Percentiles rank a stretch among this genome's conserved stretches.
Conservation (phyloP, 768 basidiomycete species). For the Pleurotus pulmonarius region DNA sequence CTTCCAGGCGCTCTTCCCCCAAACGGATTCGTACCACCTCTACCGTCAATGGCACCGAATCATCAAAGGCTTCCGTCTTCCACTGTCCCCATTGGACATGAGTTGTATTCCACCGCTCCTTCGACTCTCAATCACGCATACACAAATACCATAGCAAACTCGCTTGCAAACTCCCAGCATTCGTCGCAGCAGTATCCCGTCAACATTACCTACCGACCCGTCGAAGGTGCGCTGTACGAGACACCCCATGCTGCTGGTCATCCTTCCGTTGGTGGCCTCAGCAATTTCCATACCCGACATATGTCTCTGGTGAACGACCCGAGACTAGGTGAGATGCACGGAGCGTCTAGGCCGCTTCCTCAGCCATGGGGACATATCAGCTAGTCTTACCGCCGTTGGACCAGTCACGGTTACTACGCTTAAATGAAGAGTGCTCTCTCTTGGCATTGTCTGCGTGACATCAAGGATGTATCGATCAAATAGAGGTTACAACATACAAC, state of each 20-base stretch:
- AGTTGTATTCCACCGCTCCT: constrained; percentile 16
- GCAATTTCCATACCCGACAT: constrained; percentile 22
- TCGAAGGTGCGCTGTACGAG: constrained; percentile 15
- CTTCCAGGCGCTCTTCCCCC: constrained; percentile 15
- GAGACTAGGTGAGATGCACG: constrained; percentile 15
- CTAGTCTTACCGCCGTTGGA: background rate
- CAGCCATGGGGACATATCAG: constrained; percentile 29
- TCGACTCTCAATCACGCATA: constrained; percentile 25
- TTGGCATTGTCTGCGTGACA: background rate
- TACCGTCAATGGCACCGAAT: constrained; percentile 4
- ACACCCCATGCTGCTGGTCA: background rate
- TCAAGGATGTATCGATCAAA: background rate
- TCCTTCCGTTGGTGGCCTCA: constrained; percentile 5
- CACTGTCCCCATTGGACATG: constrained; percentile 20
- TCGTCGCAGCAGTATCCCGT: constrained; percentile 13
- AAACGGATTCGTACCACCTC: constrained; percentile 16
- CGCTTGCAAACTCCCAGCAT: constrained; percentile 16
- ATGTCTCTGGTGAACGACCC: constrained; percentile 24
- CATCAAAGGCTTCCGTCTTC: constrained; percentile 28
- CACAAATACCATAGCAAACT: constrained; percentile 20
- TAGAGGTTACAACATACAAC: background rate
- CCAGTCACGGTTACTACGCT: background rate
- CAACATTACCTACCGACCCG: constrained; percentile 1
- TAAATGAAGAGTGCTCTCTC: background rate
- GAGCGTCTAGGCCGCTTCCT: constrained; percentile 25